Percentiles rank a stretch among this genome's conserved stretches.
Evolutionary conservation across 805 yeast species (phyloP).

Genomic region (Saccharomycopsis malanga): DNA sequence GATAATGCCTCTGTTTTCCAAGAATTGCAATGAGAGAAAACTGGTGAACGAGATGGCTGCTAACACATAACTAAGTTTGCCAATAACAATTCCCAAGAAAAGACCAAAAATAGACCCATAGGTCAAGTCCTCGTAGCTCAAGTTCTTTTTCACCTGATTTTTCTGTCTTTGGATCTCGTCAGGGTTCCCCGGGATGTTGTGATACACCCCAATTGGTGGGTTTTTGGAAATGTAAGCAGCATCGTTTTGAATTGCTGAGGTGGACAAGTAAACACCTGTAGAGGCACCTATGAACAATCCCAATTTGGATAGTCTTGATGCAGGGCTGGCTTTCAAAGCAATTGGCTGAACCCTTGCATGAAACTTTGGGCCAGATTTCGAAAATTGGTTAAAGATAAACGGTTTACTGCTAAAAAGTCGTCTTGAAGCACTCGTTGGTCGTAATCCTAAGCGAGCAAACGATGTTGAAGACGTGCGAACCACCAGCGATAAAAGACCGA

Average conservation of each 20-base stretch:
- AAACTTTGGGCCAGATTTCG: no score
- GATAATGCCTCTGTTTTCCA: constrained; percentile 50
- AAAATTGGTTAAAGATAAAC: no score
- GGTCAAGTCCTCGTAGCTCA: constrained; percentile 52
- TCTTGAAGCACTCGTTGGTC: no score
- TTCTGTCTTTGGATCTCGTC: neutral
- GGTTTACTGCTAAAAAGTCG: no score
- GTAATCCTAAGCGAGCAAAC: no score
- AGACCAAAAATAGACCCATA: constrained; percentile 56
- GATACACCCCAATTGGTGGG: neutral
- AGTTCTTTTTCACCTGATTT: constrained; percentile 35
- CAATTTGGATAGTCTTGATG: neutral
- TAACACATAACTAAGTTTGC: constrained; percentile 49
- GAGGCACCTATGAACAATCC: constrained; percentile 5
- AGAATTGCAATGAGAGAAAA: constrained; percentile 40
- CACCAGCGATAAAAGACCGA: no score
- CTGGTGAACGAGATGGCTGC: constrained; percentile 43
- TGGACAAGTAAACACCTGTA: constrained; percentile 7
- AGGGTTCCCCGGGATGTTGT: neutral
- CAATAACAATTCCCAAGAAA: constrained; percentile 48
- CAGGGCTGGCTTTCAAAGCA: neutral
- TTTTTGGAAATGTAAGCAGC: neutral
- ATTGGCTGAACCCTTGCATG: no score
- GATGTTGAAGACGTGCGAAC: no score
- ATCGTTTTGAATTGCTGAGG: constrained; percentile 6